phyloP scores from a whole-genome alignment of 768 basidiomycete species.

The Tylopilus subfusipes region DNA sequence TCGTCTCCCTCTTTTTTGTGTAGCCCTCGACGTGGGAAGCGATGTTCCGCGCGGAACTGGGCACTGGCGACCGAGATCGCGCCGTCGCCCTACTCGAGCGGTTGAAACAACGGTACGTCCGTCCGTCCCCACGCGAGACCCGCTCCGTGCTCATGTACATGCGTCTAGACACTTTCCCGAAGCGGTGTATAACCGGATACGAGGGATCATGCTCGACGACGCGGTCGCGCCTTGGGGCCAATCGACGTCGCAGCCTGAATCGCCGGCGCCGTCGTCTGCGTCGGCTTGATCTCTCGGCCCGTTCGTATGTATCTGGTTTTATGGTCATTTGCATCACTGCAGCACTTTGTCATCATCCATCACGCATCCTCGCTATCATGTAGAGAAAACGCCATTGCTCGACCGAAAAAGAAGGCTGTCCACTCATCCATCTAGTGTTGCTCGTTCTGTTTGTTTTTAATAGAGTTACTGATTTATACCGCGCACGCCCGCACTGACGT shows the following conservation, averaged over 20 bases:
- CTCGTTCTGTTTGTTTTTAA: not conserved
- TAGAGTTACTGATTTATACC: not conserved
- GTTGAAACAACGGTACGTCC: constrained; percentile 62
- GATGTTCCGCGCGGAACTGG: constrained; percentile 91
- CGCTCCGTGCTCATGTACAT: not conserved
- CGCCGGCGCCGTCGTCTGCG: not conserved
- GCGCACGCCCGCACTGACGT: not conserved
- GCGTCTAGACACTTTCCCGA: constrained; percentile 58
- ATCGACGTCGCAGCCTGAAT: constrained; percentile 4
- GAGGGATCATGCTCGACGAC: constrained; percentile 76
- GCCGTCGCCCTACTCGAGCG: constrained; percentile 70
- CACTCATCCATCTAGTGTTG: not conserved
- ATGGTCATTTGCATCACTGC: not conserved
- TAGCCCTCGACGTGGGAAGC: constrained; percentile 92
- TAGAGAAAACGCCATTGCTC: too few species aligned
- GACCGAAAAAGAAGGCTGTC: not conserved
- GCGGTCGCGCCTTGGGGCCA: constrained; percentile 45
- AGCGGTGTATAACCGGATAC: constrained; percentile 75
- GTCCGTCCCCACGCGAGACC: not conserved
- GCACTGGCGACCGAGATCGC: constrained; percentile 64
- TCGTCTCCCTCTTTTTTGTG: not conserved
- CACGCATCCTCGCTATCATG: not conserved
- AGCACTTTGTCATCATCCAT: too few species aligned
- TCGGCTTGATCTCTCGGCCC: constrained; percentile 6
- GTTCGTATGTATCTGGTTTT: not conserved